Evolutionary conservation across 2,329 filamentous ascomycete species (phyloP), one percentile per base, ranked within the genome.

Genomic region (Phialemoniopsis sp.): DNA sequence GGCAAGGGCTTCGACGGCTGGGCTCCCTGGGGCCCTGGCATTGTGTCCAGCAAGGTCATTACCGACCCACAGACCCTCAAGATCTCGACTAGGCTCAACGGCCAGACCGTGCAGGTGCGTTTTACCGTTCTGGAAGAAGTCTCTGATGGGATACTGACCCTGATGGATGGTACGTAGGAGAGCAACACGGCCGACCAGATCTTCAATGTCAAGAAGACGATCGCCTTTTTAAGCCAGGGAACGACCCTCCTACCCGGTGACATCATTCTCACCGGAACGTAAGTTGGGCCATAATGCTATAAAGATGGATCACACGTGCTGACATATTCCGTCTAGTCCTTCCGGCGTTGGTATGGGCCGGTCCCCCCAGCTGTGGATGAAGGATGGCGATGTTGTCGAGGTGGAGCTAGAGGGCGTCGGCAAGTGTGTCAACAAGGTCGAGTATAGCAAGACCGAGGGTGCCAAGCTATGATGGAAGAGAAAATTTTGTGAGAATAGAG

Each of bases 1-100:
- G 84, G 83, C 29, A 89, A 89, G 59, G 80, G 82, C 4, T 88
- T 87, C 47, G 84, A 89, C 59, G 80, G 80, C 47, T 89, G 84
- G 81, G 84, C 82, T 5, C 85, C 84, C 0, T 83, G 78, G 49
- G 84, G 85, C 0, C 85, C 85, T 0, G 83, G 78, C 2, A 86
- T 89, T 46, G 83, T 87, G 8, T 75, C 73, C 35, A 60, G 62
- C 29, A 60, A 63, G 3, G 38, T 82, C 38, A 73, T 82, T 45
- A 59, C 62, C 18, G 72, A 84, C 50, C 78, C 80, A 1, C 76
- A 82, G 52, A 62, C 58, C 13, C 59, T 84, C 32, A 62, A 56
- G 36, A 81, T 83, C 39, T 66, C 58, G 44, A 82, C 78, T 1
- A 74, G 72, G 46, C 49, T 84, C 19, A 85, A 85, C 52, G 80